These are phyloP conservation scores for Tubosaeta brunneosetosa DNA, from an alignment of 768 basidiomycete genomes.

Conservation along the genomic window DNA sequence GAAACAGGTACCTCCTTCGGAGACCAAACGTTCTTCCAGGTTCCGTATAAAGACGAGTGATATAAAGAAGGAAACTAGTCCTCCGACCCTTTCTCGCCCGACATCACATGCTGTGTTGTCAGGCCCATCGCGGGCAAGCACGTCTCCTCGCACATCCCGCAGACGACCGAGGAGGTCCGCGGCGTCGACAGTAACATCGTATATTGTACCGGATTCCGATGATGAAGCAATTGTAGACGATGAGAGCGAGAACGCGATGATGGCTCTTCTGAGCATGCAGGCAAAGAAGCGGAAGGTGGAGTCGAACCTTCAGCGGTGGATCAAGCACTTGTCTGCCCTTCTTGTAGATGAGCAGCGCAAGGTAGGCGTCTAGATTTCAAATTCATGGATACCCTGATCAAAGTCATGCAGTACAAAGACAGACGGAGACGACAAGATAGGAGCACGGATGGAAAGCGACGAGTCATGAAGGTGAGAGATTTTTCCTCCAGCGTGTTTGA, in stretches of 20 bases:
- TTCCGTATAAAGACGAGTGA: slow-evolving; percentile 25
- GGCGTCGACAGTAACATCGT: slow-evolving; percentile 50
- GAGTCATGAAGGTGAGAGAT: slow-evolving; percentile 51
- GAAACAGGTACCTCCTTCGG: slow-evolving; percentile 22
- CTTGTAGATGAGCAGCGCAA: slow-evolving; percentile 66
- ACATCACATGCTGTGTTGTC: slow-evolving; percentile 13
- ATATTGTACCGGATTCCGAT: slow-evolving; percentile 66
- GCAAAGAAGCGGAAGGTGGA: slow-evolving; percentile 38
- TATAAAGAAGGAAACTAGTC: slow-evolving; percentile 41
- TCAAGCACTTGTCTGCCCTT: slow-evolving; percentile 57
- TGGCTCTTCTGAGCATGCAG: slow-evolving; percentile 26
- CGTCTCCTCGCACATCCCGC: slow-evolving; percentile 28
- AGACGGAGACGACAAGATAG: slow-evolving; percentile 55
- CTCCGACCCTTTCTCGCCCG: slow-evolving; percentile 27
- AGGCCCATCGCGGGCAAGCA: slow-evolving; percentile 9
- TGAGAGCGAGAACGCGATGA: slow-evolving; percentile 32
- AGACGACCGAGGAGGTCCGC: slow-evolving; percentile 61
- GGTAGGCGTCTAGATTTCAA: slow-evolving; percentile 34
- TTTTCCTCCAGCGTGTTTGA: not conserved
- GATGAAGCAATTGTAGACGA: slow-evolving; percentile 52
- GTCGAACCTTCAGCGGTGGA: slow-evolving; percentile 58
- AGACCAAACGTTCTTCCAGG: slow-evolving; percentile 23
- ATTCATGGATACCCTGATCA: slow-evolving; percentile 4
- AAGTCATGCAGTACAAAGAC: slow-evolving; percentile 49
- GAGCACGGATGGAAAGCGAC: slow-evolving; percentile 43